Evolutionary conservation across 495 filamentous ascomycete species (phyloP).

Genomic region (Penicillium odoratum): DNA sequence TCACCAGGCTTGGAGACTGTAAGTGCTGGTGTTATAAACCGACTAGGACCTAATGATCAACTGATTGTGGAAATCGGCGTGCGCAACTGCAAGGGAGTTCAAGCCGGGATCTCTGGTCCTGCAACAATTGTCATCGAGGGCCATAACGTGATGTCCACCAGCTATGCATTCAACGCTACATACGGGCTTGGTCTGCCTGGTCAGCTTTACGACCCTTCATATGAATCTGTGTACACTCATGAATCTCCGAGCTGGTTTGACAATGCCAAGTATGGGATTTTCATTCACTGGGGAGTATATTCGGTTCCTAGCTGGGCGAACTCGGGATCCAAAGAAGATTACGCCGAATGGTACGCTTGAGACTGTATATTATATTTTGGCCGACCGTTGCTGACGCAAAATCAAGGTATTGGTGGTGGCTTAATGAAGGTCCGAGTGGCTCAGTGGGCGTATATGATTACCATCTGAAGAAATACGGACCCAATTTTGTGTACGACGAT

Average conservation of each 20-base stretch:
- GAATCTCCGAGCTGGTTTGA: conserved; percentile 56
- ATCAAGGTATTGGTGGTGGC: conserved; percentile 39
- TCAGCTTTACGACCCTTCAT: conserved; percentile 30
- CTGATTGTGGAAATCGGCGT: conserved; percentile 49
- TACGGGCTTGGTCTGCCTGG: conserved; percentile 26
- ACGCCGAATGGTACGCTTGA: conserved; percentile 50
- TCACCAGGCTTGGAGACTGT: conserved; percentile 41
- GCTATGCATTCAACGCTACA: conserved; percentile 34
- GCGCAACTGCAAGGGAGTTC: conserved; percentile 17
- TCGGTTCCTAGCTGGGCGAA: conserved; percentile 58
- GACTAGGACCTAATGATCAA: conserved; percentile 55
- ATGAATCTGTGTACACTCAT: conserved; percentile 43
- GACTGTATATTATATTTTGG: neutral
- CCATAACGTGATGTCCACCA: conserved; percentile 18
- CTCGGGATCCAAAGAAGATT: conserved; percentile 46
- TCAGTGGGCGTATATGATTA: conserved; percentile 46
- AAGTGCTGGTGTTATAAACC: conserved; percentile 40
- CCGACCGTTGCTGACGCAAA: neutral
- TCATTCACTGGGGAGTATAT: conserved; percentile 59
- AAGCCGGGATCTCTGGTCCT: conserved; percentile 14
- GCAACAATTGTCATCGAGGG: conserved; percentile 33
- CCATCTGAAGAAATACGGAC: conserved; percentile 50
- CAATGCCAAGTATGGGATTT: conserved; percentile 53
- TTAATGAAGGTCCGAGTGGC: conserved; percentile 31
- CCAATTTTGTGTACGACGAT: conserved; percentile 54